These are phyloP conservation scores for Gracilaria vermiculophylla DNA, from an alignment of 23 red algal species.

Conservation along the genomic window DNA sequence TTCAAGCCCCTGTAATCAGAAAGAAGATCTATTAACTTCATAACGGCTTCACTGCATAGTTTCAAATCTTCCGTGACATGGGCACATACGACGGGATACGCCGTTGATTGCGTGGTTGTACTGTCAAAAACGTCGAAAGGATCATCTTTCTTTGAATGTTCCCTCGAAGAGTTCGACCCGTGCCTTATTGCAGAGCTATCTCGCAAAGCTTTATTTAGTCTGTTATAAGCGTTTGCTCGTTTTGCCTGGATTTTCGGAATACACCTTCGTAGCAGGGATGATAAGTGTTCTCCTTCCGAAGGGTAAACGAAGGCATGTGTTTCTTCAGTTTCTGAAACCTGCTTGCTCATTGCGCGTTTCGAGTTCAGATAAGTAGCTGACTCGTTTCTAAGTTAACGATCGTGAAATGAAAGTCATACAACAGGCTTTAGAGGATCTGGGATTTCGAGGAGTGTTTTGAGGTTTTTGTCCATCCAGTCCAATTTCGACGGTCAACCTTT, in stretches of 20 bases:
- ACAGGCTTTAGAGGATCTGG: too few species aligned
- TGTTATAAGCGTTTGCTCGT: conserved; percentile 13
- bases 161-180: neutral
- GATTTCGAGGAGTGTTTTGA: too few species aligned
- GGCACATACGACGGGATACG: conserved; percentile 23
- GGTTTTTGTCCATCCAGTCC: too few species aligned
- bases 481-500: too few species aligned
- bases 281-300: neutral
- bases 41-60: conserved; percentile 47
- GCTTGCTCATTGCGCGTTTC: neutral
- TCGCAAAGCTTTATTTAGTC: conserved; percentile 2
- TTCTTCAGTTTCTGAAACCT: conserved; percentile 15
- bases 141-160: neutral
- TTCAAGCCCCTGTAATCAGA: neutral
- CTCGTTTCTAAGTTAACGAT: too few species aligned
- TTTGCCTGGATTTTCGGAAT: conserved; percentile 8
- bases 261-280: conserved; percentile 20
- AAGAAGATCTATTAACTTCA: conserved; percentile 29
- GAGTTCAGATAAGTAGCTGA: too few species aligned
- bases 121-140: neutral
- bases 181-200: neutral
- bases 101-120: neutral
- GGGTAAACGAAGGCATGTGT: conserved; percentile 36
- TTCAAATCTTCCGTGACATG: conserved; percentile 48
- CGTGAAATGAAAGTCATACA: too few species aligned